Evolutionary conservation across 2,329 filamentous ascomycete species (phyloP), one percentile per base, ranked within the genome.

Genomic region (Elsinoe necatrix): DNA sequence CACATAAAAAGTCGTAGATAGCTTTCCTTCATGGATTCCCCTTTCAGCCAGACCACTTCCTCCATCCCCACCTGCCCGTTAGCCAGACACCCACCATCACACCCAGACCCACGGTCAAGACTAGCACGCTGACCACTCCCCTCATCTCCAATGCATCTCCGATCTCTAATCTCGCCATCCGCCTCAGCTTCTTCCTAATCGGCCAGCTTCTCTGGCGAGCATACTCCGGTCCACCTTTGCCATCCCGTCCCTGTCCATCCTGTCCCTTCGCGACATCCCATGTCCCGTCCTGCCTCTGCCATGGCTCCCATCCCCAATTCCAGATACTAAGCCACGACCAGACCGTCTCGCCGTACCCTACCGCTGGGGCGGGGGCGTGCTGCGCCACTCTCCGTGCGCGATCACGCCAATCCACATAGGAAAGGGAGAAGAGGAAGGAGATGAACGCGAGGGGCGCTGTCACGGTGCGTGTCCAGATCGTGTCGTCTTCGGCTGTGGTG

Each of bases 371-470:
- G 1, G 41, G 20, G 31, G 27, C 31, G 29, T 29, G n/a, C 8
- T 52, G 45, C 23, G 45, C 45, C 12, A 50, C 18, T 18, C 48
- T n/a, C 34, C 29, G 34, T 20, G 48, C 48, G 27, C 52, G 52
- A 9, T 39, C 52, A 3, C 52, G 39, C 54, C 54, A 56, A 27
- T 56, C 54, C 5, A 47, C 41, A 14, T 45, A 56, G 21, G 25
- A 31, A 2, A 56, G 54, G 18, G 54, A 56, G 54, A 56, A 27
- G 41, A 56, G 41, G 42, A 56, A 56, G 25, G 54, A 42, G 39
- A 48, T 25, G 20, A 56, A 56, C 7, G 23, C 37, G 12, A 56
- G 39, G 16, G 54, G 54, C 16, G 31, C 35, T 11, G 31, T 39
- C 23, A 56, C 25, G 27, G 41, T 31, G 39, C 52, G 52, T 6